These are phyloP conservation scores for Aspergillus felis DNA, from an alignment of 2,329 filamentous ascomycete species.

Conservation along the genomic window DNA sequence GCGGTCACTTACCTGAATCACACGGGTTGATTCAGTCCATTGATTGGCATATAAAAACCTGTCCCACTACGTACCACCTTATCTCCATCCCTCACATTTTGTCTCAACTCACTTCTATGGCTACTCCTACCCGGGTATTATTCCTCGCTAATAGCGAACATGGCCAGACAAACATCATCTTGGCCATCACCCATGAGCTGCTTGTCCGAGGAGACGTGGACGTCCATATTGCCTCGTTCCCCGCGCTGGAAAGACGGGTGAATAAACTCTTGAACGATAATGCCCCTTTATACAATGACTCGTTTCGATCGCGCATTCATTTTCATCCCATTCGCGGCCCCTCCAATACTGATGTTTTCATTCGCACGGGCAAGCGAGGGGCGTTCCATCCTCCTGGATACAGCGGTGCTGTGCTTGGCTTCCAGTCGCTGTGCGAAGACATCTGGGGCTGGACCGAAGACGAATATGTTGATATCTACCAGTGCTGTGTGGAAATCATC, in stretches of 20 bases:
- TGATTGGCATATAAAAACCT: background rate
- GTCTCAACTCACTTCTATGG: slow-evolving; percentile 7
- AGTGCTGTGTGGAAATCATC: slow-evolving; percentile 38
- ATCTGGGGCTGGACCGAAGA: slow-evolving; percentile 36
- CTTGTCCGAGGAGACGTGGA: slow-evolving; percentile 34
- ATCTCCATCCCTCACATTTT: background rate
- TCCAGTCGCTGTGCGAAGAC: slow-evolving; percentile 24
- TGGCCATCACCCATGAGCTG: slow-evolving; percentile 43
- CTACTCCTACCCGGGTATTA: slow-evolving; percentile 26
- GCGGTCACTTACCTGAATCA: background rate
- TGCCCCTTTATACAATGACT: slow-evolving; percentile 14
- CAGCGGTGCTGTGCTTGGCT: slow-evolving; percentile 31
- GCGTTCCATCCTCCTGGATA: slow-evolving; percentile 32
- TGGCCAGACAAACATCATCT: slow-evolving; percentile 46
- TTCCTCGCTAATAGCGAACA: slow-evolving; percentile 46
- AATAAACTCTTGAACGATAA: slow-evolving; percentile 23
- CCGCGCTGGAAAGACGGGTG: slow-evolving; percentile 31
- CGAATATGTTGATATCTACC: slow-evolving; percentile 41
- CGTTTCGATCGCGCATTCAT: slow-evolving; percentile 12
- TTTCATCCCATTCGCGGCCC: slow-evolving; percentile 36
- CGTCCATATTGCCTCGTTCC: slow-evolving; percentile 46
- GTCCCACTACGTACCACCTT: background rate
- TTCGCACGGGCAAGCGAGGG: slow-evolving; percentile 23
- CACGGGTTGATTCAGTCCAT: background rate
- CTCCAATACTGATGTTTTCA: slow-evolving; percentile 32